Conservation (phyloP, 768 basidiomycete species). For the Gloeophyllum trabeum region DNA sequence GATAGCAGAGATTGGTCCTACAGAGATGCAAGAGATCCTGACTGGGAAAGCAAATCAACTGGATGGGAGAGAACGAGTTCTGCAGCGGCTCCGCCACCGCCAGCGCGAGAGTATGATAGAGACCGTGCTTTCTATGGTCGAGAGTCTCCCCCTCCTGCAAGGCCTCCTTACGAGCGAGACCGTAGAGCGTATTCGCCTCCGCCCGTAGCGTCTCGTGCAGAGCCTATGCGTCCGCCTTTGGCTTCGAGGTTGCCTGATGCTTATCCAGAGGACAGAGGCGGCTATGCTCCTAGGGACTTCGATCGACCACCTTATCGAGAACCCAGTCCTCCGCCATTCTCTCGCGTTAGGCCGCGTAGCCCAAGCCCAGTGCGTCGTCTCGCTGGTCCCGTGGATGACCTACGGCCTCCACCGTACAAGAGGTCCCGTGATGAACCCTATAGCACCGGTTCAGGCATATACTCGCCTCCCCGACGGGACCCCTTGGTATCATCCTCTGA, state of each 20-base stretch:
- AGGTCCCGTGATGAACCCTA: conserved; percentile 15
- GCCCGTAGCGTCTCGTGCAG: conserved; percentile 5
- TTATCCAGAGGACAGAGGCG: conserved; percentile 11
- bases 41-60: neutral
- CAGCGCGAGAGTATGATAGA: conserved; percentile 8
- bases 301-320: conserved; percentile 12
- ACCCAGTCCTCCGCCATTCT: conserved; percentile 5
- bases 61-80: neutral
- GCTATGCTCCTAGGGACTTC: neutral
- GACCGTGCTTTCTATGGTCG: conserved; percentile 10
- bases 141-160: conserved; percentile 9
- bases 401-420: conserved; percentile 16
- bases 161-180: conserved; percentile 15
- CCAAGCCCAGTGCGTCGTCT: conserved; percentile 13
- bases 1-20: neutral
- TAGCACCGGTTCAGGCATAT: neutral
- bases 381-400: conserved; percentile 9
- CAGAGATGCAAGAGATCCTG: neutral
- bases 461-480: conserved; percentile 1
- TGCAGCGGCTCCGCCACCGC: neutral
- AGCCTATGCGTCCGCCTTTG: conserved; percentile 14
- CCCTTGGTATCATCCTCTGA: neutral
- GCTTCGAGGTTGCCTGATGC: conserved; percentile 13
- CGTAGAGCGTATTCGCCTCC: conserved; percentile 7
- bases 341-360: conserved; percentile 16